Base-by-base conservation (phyloP, 2,329 filamentous ascomycete species). In the Ophiobolus disseminans region DNA sequence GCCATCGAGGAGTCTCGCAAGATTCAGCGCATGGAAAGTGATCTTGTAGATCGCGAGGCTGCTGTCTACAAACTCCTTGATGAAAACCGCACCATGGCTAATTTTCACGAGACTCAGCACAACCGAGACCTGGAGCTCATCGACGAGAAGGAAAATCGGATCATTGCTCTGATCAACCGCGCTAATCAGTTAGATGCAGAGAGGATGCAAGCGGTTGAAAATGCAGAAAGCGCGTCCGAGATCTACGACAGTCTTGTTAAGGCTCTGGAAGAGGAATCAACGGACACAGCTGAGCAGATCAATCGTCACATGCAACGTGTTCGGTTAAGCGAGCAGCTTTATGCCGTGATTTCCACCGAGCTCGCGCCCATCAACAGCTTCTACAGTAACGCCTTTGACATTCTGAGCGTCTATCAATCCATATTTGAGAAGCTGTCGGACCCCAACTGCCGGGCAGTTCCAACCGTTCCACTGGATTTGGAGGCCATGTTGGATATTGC, bases 301-400 rank as follows among this genome's bases (percentile, higher is more conserved):
- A 40, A 50, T n/a, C 14, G 35, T 20, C 39, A 41, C 13, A n/a
- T 11, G 17, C 23, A 40, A n/a, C 17, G 30, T 13, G 21, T 25
- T 6, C 9, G 25, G 9, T 37, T 25, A 11, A 53, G 25, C 20
- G 46, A 60, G 13, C 17, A 35, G 11, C 30, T 53, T 3, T 50
- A 57, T 19, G 49, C 45, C 3, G 47, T 50, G 7, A 31, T 58
- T 13, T 41, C 40, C 3, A 43, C 53, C 6, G 53, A 61, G 17
- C 31, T 57, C n/a, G 35, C 30, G n/a, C 58, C 58, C 5, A 9
- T 61, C 21, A 38, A 45, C 8, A 35, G 38, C 19, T 52, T 58
- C 19, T 52, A 35, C 42, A 17, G 36, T 13, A 39, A 53, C 19
- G 25, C 37, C 7, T 35, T 45, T 16, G 32, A 34, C 10, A 37